These are phyloP conservation scores for Grigorovia yakushimaensis DNA, from an alignment of 805 yeast genomes.

Conservation along the genomic window DNA sequence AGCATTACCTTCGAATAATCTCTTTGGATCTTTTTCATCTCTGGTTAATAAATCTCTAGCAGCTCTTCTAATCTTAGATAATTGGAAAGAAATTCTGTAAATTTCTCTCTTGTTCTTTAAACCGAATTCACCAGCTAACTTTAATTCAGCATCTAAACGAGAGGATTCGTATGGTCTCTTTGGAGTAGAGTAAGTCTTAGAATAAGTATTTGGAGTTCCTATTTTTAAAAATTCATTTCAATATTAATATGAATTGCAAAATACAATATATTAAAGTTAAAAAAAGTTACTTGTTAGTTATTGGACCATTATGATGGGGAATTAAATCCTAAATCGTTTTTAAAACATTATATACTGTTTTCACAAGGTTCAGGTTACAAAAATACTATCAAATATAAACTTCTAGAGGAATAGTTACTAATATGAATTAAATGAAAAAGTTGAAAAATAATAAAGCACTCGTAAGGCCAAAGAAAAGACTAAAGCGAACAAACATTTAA, in stretches of 20 bases:
- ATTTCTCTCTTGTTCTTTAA: constrained; percentile 99
- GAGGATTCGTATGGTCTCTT: constrained; percentile 99
- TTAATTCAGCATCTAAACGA: constrained; percentile 98
- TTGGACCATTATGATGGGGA: not conserved
- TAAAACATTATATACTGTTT: not conserved
- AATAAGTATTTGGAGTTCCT: constrained; percentile 99
- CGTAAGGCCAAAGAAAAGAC: not conserved
- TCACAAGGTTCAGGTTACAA: not conserved
- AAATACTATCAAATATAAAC: not conserved
- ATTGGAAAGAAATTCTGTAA: constrained; percentile 99
- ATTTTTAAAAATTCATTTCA: constrained; percentile 8
- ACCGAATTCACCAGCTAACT: constrained; percentile 99
- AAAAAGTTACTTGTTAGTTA: constrained; percentile 2
- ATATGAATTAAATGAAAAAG: not conserved
- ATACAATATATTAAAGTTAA: not conserved
- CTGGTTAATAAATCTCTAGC: constrained; percentile 99
- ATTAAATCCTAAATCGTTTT: not conserved
- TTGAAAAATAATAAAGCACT: no score
- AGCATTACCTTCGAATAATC: constrained; percentile 99
- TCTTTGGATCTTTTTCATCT: constrained; percentile 99
- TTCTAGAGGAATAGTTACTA: not conserved
- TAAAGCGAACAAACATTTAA: not conserved
- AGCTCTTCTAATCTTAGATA: constrained; percentile 99
- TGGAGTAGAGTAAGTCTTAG: constrained; percentile 99
- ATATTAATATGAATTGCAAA: not conserved